phyloP scores from a whole-genome alignment of 306 rosid species.

The Amphicarpaea edgeworthii region DNA sequence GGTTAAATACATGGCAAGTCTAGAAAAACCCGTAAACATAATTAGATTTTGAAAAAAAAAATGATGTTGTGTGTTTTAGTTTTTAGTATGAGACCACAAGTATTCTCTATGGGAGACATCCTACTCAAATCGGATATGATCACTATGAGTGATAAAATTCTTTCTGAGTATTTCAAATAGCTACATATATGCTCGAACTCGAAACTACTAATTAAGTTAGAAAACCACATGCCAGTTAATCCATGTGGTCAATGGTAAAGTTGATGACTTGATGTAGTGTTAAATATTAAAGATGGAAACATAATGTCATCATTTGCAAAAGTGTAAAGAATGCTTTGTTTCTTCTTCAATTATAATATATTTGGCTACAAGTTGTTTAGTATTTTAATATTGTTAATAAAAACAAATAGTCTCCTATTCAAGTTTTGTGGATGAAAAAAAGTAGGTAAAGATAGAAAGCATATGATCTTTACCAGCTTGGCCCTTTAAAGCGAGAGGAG shows the following conservation, averaged over 20 bases:
- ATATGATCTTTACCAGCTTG: constrained; percentile 76
- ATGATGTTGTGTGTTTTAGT: not conserved
- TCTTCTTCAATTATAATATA: not conserved
- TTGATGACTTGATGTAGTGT: not conserved
- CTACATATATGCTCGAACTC: not conserved
- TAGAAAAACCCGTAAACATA: not conserved
- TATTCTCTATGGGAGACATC: not conserved
- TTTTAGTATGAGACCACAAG: not conserved
- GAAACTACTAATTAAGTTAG: not conserved
- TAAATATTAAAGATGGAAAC: constrained; percentile 27
- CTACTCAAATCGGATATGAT: not conserved
- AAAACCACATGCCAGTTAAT: not conserved
- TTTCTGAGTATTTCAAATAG: not conserved
- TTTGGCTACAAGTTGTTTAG: constrained; percentile 12
- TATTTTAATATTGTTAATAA: not conserved
- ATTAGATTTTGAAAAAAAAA: not conserved
- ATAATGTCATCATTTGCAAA: constrained; percentile 18
- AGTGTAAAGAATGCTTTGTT: constrained; percentile 3
- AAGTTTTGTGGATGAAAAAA: not conserved
- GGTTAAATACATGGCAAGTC: not conserved
- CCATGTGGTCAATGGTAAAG: not conserved
- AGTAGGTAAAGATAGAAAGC: constrained; percentile 12
- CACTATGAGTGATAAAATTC: not conserved
- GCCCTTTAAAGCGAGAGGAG: constrained; percentile 75
- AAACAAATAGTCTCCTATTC: not conserved